A percentile compares a stretch with the other conserved stretches of the same genome.
These are phyloP conservation scores for Fusarium sp. DNA, from an alignment of 2,329 filamentous ascomycete genomes.

Conservation along the genomic window DNA sequence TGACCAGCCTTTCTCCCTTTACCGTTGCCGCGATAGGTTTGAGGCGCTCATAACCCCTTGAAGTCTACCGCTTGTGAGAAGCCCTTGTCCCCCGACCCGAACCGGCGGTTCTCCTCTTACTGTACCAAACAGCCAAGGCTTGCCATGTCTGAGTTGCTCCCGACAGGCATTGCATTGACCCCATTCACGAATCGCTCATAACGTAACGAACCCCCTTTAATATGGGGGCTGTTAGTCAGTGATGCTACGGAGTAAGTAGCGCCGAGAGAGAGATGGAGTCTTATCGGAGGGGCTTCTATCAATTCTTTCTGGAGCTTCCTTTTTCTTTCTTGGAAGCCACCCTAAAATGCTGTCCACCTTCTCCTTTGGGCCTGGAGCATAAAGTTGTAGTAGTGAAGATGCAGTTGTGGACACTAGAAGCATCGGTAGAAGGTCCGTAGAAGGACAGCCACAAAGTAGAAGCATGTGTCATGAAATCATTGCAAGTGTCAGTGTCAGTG, in stretches of 20 bases:
- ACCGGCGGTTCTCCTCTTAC: slow-evolving; percentile 32
- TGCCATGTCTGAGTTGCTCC: slow-evolving; percentile 17
- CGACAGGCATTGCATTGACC: slow-evolving; percentile 11
- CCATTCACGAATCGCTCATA: slow-evolving; percentile 20
- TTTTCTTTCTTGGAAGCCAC: slow-evolving; percentile 19
- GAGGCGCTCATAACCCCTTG: slow-evolving; percentile 5
- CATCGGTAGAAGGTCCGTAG: slow-evolving; percentile 25
- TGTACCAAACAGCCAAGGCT: slow-evolving; percentile 11
- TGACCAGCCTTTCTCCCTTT: slow-evolving; percentile 2
- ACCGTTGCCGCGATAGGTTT: slow-evolving; percentile 22
- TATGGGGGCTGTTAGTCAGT: slow-evolving; percentile 8
- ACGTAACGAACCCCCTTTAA: slow-evolving; percentile 27
- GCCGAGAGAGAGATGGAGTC: slow-evolving; percentile 17
- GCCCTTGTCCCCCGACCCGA: slow-evolving; percentile 34
- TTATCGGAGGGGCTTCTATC: slow-evolving; percentile 26
- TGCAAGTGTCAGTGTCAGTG: slow-evolving; percentile 5
- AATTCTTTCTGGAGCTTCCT: slow-evolving; percentile 34
- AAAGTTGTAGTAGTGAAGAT: slow-evolving; percentile 1
- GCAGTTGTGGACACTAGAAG: slow-evolving; percentile 30
- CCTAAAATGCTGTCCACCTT: slow-evolving; percentile 33
- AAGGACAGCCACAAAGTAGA: slow-evolving; percentile 14
- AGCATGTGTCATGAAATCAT: slow-evolving; percentile 26
- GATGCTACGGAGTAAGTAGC: background rate
- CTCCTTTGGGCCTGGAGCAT: slow-evolving; percentile 24
- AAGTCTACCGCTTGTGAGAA: background rate